Evolutionary conservation across 768 basidiomycete species (phyloP), one percentile per base, ranked within the genome.

Genomic region (Lactifluus piperatus): DNA sequence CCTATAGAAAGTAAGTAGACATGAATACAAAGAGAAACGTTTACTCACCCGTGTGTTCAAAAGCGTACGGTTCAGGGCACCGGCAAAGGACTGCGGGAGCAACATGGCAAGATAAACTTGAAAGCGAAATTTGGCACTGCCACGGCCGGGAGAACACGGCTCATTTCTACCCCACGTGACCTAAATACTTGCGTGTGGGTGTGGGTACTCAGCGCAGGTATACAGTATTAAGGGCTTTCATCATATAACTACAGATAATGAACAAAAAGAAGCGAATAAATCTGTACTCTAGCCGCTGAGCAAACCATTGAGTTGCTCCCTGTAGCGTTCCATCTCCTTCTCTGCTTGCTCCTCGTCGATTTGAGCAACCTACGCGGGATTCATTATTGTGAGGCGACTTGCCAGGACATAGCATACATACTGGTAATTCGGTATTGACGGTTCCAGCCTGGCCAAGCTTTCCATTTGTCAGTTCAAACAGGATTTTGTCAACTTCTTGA

Each of bases 391-490:
- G 10, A 2, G 14, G 10, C 3, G 10, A 48, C 24, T 16, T 18
- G 22, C 20, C 26, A 45, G 26, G 63, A 45, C 55, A 46, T 5
- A 48, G 51, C 27, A 56, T 20, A 76, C 88, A 69, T 71, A 94
- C 93, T 39, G 91, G 93, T 64, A 89, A 69, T 51, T 85, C 86
- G 32, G 77, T 81, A 37, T 79, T 79, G 51, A 86, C 90, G 26
- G 80, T 70, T 13, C 90, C 91, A 45, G 83, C 89, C 69, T 88
- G 81, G 6, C 94, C 94, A n/a, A 97, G 77, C 73, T 95, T 95
- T 54, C 94, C 97, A 63, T 97, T 85, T 9, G 97, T 99, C 60
- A 99, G 78, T 57, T 97, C 94, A 66, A 87, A 97, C 39, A 99
- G 70, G 14, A 99, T 90, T 70, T 94, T 97, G 69, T 99, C 97